Evolutionary conservation across 2,329 filamentous ascomycete genomes (phyloP).

Genomic region (Colletotrichum phormii): DNA sequence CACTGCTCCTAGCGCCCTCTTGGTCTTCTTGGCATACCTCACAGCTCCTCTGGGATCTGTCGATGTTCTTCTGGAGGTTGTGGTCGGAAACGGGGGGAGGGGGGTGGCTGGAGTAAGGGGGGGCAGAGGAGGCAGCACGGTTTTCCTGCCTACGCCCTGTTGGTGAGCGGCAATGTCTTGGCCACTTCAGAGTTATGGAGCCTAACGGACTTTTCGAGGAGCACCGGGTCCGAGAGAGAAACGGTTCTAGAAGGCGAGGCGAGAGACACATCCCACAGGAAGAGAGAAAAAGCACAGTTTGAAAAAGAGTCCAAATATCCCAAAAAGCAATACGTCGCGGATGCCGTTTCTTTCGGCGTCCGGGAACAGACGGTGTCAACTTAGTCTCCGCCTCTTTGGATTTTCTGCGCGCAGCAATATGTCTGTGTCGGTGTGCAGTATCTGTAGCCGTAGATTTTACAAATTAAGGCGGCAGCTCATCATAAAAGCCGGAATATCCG

Average conservation of each 20-base stretch:
- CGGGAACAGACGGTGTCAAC: neutral
- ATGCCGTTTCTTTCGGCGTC: neutral
- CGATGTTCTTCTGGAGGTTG: slow-evolving; percentile 5
- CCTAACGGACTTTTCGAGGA: slow-evolving; percentile 33
- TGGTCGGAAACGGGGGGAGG: slow-evolving; percentile 21
- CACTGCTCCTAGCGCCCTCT: slow-evolving; percentile 42
- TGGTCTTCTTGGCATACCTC: slow-evolving; percentile 51
- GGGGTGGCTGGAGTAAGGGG: neutral
- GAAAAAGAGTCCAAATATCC: neutral
- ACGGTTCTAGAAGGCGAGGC: slow-evolving; percentile 11
- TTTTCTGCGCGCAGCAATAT: neutral
- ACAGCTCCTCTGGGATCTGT: slow-evolving; percentile 38
- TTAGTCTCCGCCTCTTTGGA: neutral
- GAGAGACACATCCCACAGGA: neutral
- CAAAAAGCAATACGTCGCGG: neutral
- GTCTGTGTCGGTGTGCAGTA: too few relatives aligned
- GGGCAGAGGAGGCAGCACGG: neutral
- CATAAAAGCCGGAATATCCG: neutral
- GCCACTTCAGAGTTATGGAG: slow-evolving; percentile 39
- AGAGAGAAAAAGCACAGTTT: neutral
- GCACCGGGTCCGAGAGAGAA: slow-evolving; percentile 32
- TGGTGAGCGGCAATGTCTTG: neutral
- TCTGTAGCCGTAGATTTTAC: neutral
- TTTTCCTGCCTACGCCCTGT: neutral
- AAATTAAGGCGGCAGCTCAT: neutral